phyloP scores from a whole-genome alignment of 495 filamentous ascomycete species.

The Penicillium roqueforti region DNA sequence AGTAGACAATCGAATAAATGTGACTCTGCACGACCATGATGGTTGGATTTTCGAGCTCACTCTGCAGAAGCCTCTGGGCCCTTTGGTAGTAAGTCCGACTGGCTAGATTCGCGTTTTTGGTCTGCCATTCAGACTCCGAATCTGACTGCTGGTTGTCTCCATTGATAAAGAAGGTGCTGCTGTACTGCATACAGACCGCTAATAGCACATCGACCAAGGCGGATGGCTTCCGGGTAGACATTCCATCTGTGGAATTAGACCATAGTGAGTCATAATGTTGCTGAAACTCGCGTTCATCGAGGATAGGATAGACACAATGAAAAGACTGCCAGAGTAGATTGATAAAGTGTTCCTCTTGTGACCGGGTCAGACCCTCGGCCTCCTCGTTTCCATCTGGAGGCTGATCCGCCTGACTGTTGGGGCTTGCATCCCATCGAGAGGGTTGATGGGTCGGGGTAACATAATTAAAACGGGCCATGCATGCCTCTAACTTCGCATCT shows the following conservation, averaged over 20 bases:
- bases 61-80: conserved; percentile 40
- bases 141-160: conserved; percentile 7
- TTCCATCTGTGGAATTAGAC: conserved; percentile 17
- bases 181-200: conserved; percentile 53
- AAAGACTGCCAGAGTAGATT: conserved; percentile 47
- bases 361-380: conserved; percentile 13
- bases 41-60: conserved; percentile 48
- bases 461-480: not conserved
- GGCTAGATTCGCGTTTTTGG: conserved; percentile 40
- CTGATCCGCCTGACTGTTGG: not conserved
- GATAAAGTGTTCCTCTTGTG: conserved; percentile 49
- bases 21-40: not conserved
- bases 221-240: conserved; percentile 39
- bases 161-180: conserved; percentile 24
- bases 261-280: conserved; percentile 48
- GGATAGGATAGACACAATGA: conserved; percentile 31
- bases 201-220: conserved; percentile 53
- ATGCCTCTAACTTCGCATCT: not conserved
- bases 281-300: conserved; percentile 47
- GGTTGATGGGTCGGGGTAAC: not conserved
- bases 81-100: conserved; percentile 45
- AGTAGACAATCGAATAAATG: not conserved
- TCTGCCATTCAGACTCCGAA: conserved; percentile 6
- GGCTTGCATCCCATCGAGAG: not conserved
- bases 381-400: not conserved